Evolutionary conservation across 2,329 filamentous ascomycete species (phyloP), one percentile per base, ranked within the genome.

Genomic region (Microcyclosporella mali): DNA sequence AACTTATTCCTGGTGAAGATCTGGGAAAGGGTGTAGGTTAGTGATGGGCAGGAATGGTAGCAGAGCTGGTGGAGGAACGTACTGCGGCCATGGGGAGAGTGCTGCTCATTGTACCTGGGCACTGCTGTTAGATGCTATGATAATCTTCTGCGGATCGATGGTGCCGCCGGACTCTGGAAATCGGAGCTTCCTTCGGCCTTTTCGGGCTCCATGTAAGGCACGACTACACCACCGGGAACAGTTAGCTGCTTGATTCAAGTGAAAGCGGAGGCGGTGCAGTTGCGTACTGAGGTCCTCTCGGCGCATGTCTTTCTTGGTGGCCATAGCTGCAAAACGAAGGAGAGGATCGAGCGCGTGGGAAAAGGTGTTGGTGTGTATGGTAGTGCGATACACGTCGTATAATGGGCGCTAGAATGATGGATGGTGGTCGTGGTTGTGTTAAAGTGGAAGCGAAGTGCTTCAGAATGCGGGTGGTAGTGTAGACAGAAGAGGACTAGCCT

Each of bases 81-180:
- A 82, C 78, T 51, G 89, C 89, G 45, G 87, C 88, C 90, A 95
- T 95, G 46, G 90, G 90, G 61, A 97, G 73, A 28, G 89, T 94
- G 61, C 83, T 90, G 40, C 76, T 72, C 69, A 82, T 74, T 37
- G 78, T 79, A 57, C 74, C 76, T 77, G 40, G 34, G 31, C 17
- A 35, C 29, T 4, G 12, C n/a, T 8, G 33, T 33, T 28, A 40
- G 33, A 37, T 25, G 9, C n/a, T n/a, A n/a, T n/a, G n/a, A n/a
- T 17, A 9, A 14, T 21, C 3, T 9, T 6, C 16, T 6, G 34
- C 7, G 14, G 16, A 19, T 14, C 16, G 29, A 31, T 40, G 15
- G 30, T 11, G 18, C 36, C 9, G 36, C 8, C 51, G 40, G 15
- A 67, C 84, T 83, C 40, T 79, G 73, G 66, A 94, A 77, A 61